Conservation (phyloP, 1,284 basidiomycete genomes). For the Porogramme epimiltina region DNA sequence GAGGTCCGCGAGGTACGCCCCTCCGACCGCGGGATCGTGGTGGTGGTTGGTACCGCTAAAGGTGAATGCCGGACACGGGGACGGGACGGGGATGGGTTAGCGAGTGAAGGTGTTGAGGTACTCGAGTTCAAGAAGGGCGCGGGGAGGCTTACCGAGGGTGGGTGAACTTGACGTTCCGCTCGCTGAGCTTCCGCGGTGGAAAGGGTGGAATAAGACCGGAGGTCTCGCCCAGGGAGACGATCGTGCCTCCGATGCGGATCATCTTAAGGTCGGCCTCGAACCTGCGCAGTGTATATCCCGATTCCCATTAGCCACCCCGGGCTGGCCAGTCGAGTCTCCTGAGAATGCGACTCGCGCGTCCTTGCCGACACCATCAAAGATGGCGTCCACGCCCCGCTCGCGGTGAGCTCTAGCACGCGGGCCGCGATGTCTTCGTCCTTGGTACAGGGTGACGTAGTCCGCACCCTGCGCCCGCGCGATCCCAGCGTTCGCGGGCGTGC, state of each 20-base stretch:
- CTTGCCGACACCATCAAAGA: conserved; percentile 95
- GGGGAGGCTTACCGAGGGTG: conserved; percentile 64
- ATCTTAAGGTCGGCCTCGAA: conserved; percentile 77
- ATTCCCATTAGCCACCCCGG: no score
- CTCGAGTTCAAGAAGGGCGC: neutral
- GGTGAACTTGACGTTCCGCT: conserved; percentile 83
- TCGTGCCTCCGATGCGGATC: conserved; percentile 50
- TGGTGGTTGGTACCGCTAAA: conserved; percentile 66
- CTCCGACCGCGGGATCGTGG: conserved; percentile 72
- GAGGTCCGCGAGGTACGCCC: conserved; percentile 65
- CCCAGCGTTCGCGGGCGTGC: conserved; percentile 81
- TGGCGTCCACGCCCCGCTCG: conserved; percentile 81
- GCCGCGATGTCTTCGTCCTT: conserved; percentile 68
- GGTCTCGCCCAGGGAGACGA: conserved; percentile 90
- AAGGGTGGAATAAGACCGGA: conserved; percentile 81
- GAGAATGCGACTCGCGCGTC: conserved; percentile 61
- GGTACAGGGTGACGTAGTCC: conserved; percentile 84
- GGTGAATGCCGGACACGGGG: no score
- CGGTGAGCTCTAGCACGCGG: conserved; percentile 77
- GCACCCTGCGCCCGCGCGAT: conserved; percentile 83
- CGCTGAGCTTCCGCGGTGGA: conserved; percentile 68
- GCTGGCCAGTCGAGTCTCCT: no score
- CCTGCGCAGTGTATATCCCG: conserved; percentile 36
- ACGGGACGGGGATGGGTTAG: neutral
- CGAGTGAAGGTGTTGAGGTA: neutral